Evolutionary conservation across 2,329 filamentous ascomycete species (phyloP).

Genomic region (Aquanectria penicillioides): DNA sequence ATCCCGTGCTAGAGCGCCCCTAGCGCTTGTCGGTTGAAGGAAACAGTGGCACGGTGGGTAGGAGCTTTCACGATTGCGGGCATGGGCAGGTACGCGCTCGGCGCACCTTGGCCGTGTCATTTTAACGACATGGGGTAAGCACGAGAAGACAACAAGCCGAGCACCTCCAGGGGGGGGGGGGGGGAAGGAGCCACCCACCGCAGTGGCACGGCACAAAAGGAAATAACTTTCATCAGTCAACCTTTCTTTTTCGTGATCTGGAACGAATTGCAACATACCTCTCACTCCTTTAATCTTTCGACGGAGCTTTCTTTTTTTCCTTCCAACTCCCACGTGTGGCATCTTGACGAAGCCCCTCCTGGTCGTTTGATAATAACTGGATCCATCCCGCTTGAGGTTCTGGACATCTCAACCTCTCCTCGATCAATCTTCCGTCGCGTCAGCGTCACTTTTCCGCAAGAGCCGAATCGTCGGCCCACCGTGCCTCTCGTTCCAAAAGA

Average conservation of each 20-base stretch:
- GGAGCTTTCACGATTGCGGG: too few relatives aligned
- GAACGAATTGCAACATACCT: neutral
- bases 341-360: too few relatives aligned
- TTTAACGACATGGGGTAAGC: too few relatives aligned
- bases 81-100: too few relatives aligned
- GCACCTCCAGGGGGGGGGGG: neutral
- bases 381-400: too few relatives aligned
- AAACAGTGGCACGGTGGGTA: neutral
- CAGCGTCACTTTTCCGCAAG: neutral
- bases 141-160: too few relatives aligned
- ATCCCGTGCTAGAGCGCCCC: neutral
- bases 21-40: neutral
- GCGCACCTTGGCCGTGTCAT: too few relatives aligned
- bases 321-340: neutral
- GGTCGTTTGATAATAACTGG: too few relatives aligned
- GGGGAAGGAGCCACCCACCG: conserved; percentile 3
- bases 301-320: neutral
- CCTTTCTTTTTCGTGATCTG: neutral
- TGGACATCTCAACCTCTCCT: neutral
- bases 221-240: too few relatives aligned
- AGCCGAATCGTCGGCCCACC: too few relatives aligned
- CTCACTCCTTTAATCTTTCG: neutral
- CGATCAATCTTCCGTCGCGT: neutral
- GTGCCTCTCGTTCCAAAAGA: neutral
- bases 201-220: too few relatives aligned